Conservation (phyloP, 306 rosid genomes). For the Trifolium fragiferum region DNA sequence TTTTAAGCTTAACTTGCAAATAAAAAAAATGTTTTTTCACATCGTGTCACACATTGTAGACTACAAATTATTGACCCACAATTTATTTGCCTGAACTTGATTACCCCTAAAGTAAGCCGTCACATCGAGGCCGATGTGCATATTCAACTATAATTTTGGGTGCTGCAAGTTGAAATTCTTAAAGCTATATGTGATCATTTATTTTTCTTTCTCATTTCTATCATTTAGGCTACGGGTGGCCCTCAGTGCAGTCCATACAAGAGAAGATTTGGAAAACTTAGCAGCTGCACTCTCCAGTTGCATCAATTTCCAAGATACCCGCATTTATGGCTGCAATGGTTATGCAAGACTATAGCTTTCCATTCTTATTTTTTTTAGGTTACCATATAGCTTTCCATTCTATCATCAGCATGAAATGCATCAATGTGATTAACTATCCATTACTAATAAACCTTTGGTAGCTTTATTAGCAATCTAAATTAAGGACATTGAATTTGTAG, state of each 20-base stretch:
- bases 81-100: not conserved
- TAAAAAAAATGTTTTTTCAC: too few species aligned
- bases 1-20: not conserved
- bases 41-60: too few species aligned
- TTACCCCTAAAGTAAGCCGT: not conserved
- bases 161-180: conserved; percentile 10
- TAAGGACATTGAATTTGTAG: conserved; percentile 13
- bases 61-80: not conserved
- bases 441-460: not conserved
- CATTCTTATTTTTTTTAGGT: not conserved
- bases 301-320: conserved; percentile 68
- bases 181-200: conserved; percentile 5
- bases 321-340: conserved; percentile 47
- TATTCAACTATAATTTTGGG: not conserved
- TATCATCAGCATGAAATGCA: conserved; percentile 26
- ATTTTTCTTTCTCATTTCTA: not conserved
- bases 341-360: conserved; percentile 65
- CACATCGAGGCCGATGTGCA: not conserved
- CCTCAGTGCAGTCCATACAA: conserved; percentile 76
- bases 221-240: conserved; percentile 76
- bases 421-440: not conserved
- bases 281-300: conserved; percentile 68
- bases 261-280: conserved; percentile 73
- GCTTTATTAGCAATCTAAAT: not conserved
- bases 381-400: conserved; percentile 44